Percentiles rank a stretch among this genome's conserved stretches.
Evolutionary conservation across 2,329 filamentous ascomycete genomes (phyloP).

Genomic region (Curvularia eragrostidis): DNA sequence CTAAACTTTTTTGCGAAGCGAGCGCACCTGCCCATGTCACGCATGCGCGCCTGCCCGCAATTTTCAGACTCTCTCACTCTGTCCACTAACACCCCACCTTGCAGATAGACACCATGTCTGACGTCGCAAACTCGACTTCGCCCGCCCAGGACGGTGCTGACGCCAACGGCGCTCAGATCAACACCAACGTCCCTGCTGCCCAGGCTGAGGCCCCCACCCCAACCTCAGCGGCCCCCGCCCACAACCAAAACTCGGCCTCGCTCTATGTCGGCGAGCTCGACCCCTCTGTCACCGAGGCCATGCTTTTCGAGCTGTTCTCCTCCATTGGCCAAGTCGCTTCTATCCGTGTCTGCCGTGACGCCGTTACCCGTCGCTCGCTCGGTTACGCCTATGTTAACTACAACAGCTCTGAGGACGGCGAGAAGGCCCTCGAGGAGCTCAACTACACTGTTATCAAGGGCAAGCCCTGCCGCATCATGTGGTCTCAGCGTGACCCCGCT

Average conservation of each 20-base stretch:
- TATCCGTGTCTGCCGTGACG: slow-evolving; percentile 99
- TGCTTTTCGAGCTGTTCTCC: slow-evolving; percentile 99
- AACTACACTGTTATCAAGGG: slow-evolving; percentile 99
- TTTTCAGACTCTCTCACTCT: slow-evolving; percentile 15
- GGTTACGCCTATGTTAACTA: slow-evolving; percentile 99
- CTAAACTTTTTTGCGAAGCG: slow-evolving; percentile 41
- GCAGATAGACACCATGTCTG: slow-evolving; percentile 49
- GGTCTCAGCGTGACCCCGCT: slow-evolving; percentile 98
- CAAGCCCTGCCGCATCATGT: slow-evolving; percentile 99
- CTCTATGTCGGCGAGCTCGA: slow-evolving; percentile 99
- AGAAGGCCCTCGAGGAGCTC: slow-evolving; percentile 97
- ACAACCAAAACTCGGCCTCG: slow-evolving; percentile 87
- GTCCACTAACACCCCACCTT: slow-evolving; percentile 29
- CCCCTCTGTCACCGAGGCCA: slow-evolving; percentile 96
- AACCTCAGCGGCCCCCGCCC: slow-evolving; percentile 73
- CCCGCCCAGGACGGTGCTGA: slow-evolving; percentile 75
- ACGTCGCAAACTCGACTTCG: slow-evolving; percentile 56
- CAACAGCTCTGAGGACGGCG: slow-evolving; percentile 94
- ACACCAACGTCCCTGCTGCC: slow-evolving; percentile 73
- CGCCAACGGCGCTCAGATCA: slow-evolving; percentile 67
- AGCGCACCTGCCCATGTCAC: slow-evolving; percentile 39
- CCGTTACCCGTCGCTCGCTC: slow-evolving; percentile 96
- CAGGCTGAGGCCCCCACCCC: slow-evolving; percentile 73
- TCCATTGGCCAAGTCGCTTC: slow-evolving; percentile 98
- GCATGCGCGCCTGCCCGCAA: slow-evolving; percentile 40